Conservation (phyloP, 2,329 filamentous ascomycete species). For the Nemania sp. region DNA sequence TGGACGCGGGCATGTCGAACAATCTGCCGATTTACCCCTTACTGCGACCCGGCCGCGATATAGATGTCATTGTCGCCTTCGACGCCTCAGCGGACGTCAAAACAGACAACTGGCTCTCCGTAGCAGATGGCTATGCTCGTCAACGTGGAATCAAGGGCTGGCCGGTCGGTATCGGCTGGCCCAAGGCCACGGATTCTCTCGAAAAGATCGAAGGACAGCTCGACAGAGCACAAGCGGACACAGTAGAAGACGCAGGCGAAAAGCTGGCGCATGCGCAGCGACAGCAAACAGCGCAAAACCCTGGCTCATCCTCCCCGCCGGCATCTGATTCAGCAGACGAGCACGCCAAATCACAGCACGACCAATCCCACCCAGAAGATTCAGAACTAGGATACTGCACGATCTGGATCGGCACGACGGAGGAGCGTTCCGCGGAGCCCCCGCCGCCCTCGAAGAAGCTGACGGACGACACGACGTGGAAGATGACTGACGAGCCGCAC, state of each 20-base stretch:
- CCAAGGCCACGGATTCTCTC: slow-evolving; percentile 62
- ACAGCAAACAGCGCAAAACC: slow-evolving; percentile 44
- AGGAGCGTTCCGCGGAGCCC: slow-evolving; percentile 68
- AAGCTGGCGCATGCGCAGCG: slow-evolving; percentile 66
- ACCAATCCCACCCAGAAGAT: slow-evolving; percentile 49
- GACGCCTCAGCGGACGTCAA: slow-evolving; percentile 93
- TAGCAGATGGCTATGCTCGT: slow-evolving; percentile 88
- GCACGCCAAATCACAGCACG: slow-evolving; percentile 45
- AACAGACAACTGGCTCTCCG: slow-evolving; percentile 94
- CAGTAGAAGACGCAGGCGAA: slow-evolving; percentile 61
- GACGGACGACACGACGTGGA: slow-evolving; percentile 66
- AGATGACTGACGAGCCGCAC: slow-evolving; percentile 72
- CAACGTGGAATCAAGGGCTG: slow-evolving; percentile 92
- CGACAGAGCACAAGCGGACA: slow-evolving; percentile 66
- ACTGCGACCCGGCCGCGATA: slow-evolving; percentile 81
- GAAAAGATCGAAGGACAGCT: slow-evolving; percentile 68
- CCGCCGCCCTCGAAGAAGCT: slow-evolving; percentile 56
- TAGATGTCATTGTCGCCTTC: slow-evolving; percentile 91
- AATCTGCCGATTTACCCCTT: slow-evolving; percentile 96
- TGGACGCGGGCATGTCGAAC: slow-evolving; percentile 99
- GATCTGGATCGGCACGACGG: slow-evolving; percentile 86
- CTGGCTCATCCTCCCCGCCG: slow-evolving; percentile 26
- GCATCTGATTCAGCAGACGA: slow-evolving; percentile 26
- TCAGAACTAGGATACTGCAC: slow-evolving; percentile 88
- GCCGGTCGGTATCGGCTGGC: slow-evolving; percentile 96